Base-by-base conservation (phyloP, 208 protist genomes). In the Phytomonas sp. region DNA sequence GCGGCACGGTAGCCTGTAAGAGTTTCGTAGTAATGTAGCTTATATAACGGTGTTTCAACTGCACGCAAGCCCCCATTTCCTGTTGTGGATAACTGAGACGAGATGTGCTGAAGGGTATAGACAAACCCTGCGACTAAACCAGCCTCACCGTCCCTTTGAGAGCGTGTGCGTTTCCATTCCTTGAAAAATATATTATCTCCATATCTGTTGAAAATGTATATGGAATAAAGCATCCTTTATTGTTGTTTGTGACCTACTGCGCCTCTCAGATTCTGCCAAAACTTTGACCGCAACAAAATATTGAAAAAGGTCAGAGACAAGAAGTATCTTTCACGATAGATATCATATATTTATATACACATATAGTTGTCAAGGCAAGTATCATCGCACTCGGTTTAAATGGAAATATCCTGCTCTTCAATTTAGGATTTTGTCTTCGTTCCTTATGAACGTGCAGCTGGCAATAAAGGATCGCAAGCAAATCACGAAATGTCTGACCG, bases 201-300 rank as follows among this genome's bases (percentile, higher is more conserved):
- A 71, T 92, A 96, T 15, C 86, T 79, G 68, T 96, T 96, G 68
- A 93, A 96, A 13, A 96, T 78, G 68, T 92, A 96, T 8, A 96
- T 82, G 29, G 87, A 93, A 73, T 85, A 93, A 32, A 96, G 75
- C 46, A 81, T 85, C 88, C 93, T 96, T 13, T 1, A 46, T n/a
- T 40, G 4, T 40, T 40, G 26, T 40, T 9, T 40, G 4, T 13
- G 9, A 13, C 9, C 36, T 9, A 40, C 36, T 40, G 9, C 9
- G 36, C n/a, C 6, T 66, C 7, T 66, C 1, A 17, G 62, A 66
- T 72, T 62, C n/a, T 60, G n/a, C n/a, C n/a, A n/a, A n/a, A n/a
- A n/a, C n/a, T n/a, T n/a, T n/a, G n/a, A n/a, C n/a, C n/a, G n/a
- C 32, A 28, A 29, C 23, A 13, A 43, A 13, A 26, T 30, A 0